Evolutionary conservation across 2,329 filamentous ascomycete species (phyloP).

Genomic region (Lasiodiplodia gonubiensis): DNA sequence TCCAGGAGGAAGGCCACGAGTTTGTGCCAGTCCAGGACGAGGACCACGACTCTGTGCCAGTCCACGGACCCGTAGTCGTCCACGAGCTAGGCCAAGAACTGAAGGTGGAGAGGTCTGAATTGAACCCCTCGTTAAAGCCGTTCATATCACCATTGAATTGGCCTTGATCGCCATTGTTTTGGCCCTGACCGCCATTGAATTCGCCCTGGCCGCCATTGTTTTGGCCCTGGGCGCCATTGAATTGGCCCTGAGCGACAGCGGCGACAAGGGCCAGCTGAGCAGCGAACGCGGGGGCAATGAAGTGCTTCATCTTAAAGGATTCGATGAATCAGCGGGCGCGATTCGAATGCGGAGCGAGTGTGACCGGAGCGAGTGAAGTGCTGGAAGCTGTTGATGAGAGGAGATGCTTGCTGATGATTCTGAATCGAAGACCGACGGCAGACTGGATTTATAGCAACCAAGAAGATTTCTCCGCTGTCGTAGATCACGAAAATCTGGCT

Average conservation of each 20-base stretch:
- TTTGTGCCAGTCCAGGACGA: too few species aligned
- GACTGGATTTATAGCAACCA: slow-evolving; percentile 3
- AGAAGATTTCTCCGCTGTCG: background rate
- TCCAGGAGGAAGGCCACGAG: too few species aligned
- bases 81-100: too few species aligned
- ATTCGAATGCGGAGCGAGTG: background rate
- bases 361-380: background rate
- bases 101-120: too few species aligned
- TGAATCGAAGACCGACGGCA: background rate
- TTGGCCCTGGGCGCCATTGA: too few species aligned
- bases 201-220: too few species aligned
- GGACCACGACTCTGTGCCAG: too few species aligned
- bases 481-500: background rate
- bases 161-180: too few species aligned
- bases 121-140: too few species aligned
- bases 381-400: slow-evolving; percentile 7
- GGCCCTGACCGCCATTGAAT: too few species aligned
- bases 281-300: slow-evolving; percentile 12
- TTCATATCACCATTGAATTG: too few species aligned
- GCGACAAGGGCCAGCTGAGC: slow-evolving; percentile 11
- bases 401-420: slow-evolving; percentile 14
- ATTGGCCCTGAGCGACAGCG: background rate
- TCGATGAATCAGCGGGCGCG: background rate
- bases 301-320: slow-evolving; percentile 14
- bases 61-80: too few species aligned